These are phyloP conservation scores for Acanthochlamys bracteata DNA, from an alignment of 106 monocot species.

Conservation along the genomic window DNA sequence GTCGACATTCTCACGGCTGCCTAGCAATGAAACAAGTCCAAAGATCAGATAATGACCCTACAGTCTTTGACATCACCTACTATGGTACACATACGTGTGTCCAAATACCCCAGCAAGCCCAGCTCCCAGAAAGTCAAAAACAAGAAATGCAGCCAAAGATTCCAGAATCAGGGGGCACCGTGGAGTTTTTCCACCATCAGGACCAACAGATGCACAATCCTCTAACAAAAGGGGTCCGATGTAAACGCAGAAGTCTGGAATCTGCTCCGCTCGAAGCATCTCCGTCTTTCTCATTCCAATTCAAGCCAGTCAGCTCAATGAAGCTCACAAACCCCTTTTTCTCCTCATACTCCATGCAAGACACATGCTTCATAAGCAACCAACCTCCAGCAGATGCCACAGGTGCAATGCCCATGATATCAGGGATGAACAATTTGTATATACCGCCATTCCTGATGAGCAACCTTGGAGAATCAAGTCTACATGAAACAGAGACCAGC, in stretches of 20 bases:
- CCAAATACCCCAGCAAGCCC: neutral
- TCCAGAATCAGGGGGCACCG: neutral
- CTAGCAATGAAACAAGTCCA: conserved; percentile 58
- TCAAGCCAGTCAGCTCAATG: neutral
- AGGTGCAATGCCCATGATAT: neutral
- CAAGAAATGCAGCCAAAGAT: neutral
- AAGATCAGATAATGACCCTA: conserved; percentile 30
- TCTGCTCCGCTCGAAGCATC: neutral
- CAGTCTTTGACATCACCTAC: conserved; percentile 38
- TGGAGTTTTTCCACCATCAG: neutral
- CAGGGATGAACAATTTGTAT: neutral
- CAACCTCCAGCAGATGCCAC: neutral
- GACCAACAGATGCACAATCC: neutral
- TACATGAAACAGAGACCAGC: conserved; percentile 15
- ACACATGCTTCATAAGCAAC: neutral
- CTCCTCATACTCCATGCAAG: neutral
- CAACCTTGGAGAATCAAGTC: neutral
- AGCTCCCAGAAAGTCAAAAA: neutral
- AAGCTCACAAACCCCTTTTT: neutral
- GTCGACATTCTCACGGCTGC: conserved; percentile 36
- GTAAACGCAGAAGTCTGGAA: neutral
- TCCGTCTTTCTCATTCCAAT: neutral
- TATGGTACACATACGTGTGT: conserved; percentile 37
- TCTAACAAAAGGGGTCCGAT: neutral
- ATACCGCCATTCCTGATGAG: neutral